phyloP scores from a whole-genome alignment of 805 yeast genomes.

The Candida nanaspora region DNA sequence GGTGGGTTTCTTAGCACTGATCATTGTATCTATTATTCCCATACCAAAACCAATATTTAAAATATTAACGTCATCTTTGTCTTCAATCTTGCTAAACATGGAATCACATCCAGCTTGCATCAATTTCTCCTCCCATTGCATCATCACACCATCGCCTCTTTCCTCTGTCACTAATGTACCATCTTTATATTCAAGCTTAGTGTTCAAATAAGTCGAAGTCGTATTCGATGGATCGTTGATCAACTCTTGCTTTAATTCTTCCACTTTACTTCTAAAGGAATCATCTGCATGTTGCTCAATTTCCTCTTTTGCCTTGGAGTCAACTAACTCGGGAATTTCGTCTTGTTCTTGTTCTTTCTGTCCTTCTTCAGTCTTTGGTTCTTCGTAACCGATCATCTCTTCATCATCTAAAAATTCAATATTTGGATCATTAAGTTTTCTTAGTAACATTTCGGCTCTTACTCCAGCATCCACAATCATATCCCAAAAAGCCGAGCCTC shows the following conservation, averaged over 20 bases:
- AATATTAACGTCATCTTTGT: conserved; percentile 36
- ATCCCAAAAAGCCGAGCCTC: conserved; percentile 32
- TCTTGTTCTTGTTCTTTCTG: conserved; percentile 10
- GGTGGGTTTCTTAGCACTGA: conserved; percentile 49
- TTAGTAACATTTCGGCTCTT: conserved; percentile 73
- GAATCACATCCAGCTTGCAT: conserved; percentile 79
- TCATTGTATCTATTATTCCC: conserved; percentile 88
- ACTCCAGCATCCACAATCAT: conserved; percentile 79
- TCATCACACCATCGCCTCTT: conserved; percentile 88
- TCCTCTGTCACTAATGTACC: conserved; percentile 66
- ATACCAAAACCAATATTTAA: conserved; percentile 92
- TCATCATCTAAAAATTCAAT: conserved; percentile 52
- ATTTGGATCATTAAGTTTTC: conserved; percentile 59
- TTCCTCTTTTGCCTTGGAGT: conserved; percentile 9
- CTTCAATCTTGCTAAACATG: conserved; percentile 42
- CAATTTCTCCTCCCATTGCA: conserved; percentile 87
- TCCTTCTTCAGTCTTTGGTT: too few relatives aligned
- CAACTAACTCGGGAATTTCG: conserved; percentile 3
- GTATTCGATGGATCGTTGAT: conserved; percentile 52
- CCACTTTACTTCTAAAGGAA: conserved; percentile 10
- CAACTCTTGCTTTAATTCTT: conserved; percentile 13
- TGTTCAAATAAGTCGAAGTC: conserved; percentile 55
- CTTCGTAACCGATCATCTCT: conserved; percentile 13
- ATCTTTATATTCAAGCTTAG: conserved; percentile 62
- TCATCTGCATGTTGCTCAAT: not conserved